Evolutionary conservation across 2,329 filamentous ascomycete species (phyloP), one percentile per base, ranked within the genome.

Genomic region (Cytospora schulzeri): DNA sequence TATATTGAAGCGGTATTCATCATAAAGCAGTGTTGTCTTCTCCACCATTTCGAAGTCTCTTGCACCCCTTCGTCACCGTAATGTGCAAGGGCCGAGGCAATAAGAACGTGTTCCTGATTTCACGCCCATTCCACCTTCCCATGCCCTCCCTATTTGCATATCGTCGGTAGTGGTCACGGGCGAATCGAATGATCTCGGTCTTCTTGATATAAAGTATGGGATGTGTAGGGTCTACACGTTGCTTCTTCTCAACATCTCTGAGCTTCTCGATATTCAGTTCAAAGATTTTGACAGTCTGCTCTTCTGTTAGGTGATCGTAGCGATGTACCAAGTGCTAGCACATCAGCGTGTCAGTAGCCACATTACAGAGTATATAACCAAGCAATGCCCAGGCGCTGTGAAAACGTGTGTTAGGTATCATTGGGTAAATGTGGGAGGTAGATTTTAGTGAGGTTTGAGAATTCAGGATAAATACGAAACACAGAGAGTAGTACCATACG

Each of bases 71-170:
- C 56, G 19, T n/a, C 31, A 8, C 63, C 60, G 8, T 55, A 60
- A 33, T 60, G 38, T 4, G 61, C 57, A 6, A 66, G 45, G 1
- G 64, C 57, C 3, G 60, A 41, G 22, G 73, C 71, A 60, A 75
- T 74, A n/a, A n/a, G n/a, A 64, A 76, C 1, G 73, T 73, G 48
- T 75, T 76, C 15, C 73, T 70, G 60, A 76, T 76, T 71, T 77
- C 75, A 33, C 72, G 69, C 22, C 73, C 69, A 60, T 74, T 74
- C 72, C 74, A 76, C 19, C 55, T 53, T 69, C 72, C 73, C 62
- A 72, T 57, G 19, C 54, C 48, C 11, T 58, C 31, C 7, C 12
- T 38, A 17, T 28, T 52, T 12, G n/a, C 19, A 4, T 33, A 12
- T 8, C 29, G 6, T 1, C 48, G 52, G 33, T 17, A 62, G n/a